phyloP scores from a whole-genome alignment of 148 eudicot species.

The Fallopia convolvulus region DNA sequence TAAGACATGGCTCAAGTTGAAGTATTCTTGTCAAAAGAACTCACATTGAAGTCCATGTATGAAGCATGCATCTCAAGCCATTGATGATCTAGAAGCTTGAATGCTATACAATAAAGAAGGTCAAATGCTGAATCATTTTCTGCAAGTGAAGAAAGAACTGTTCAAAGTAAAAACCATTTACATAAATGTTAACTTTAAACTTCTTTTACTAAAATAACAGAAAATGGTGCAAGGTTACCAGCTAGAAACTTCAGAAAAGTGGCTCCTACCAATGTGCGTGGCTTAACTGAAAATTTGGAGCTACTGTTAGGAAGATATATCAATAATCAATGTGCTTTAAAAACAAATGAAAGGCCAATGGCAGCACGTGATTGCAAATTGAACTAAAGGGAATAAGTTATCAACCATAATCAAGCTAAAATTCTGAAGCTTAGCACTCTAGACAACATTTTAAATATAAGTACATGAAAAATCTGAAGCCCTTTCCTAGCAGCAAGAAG shows the following conservation, averaged over 20 bases:
- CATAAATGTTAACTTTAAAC: not conserved
- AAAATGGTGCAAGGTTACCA: slow-evolving; percentile 33
- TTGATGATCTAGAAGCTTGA: slow-evolving; percentile 81
- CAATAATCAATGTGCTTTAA: not conserved
- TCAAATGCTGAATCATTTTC: slow-evolving; percentile 91
- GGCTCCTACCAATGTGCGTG: slow-evolving; percentile 71
- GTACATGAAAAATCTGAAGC: not conserved
- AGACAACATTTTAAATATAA: not conserved
- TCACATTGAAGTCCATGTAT: slow-evolving; percentile 98
- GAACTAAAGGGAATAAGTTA: not conserved
- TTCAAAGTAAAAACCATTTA: not conserved
- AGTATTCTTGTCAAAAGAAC: slow-evolving; percentile 18
- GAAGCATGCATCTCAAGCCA: slow-evolving; percentile 99
- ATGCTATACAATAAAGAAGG: slow-evolving; percentile 85
- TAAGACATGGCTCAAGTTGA: not conserved
- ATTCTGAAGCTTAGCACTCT: not conserved
- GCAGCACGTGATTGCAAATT: not conserved
- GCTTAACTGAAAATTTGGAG: slow-evolving; percentile 50
- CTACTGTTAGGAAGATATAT: slow-evolving; percentile 1
- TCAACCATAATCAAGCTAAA: not conserved
- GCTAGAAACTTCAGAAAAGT: slow-evolving; percentile 74
- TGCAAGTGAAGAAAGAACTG: slow-evolving; percentile 25
- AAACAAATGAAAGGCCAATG: not conserved
- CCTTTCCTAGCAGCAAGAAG: not conserved
- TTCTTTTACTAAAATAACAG: not conserved